A percentile compares a stretch with the other conserved stretches of the same genome.
Evolutionary conservation across 202 grass and related monocot species (phyloP).

Genomic region (Carex sylvatica): DNA sequence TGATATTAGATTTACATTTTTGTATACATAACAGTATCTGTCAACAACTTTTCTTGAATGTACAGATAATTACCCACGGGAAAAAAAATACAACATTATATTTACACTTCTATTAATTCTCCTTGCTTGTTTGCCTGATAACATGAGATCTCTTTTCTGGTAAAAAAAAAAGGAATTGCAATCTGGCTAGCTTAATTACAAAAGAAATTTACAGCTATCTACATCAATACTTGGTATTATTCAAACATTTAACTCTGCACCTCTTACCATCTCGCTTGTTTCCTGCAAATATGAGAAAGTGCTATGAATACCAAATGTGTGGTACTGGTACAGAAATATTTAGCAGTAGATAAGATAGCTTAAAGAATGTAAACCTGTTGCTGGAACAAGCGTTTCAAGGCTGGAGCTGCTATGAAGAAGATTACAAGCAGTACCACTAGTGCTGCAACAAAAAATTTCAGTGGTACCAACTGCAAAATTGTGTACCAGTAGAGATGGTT

Average conservation of each 20-base stretch:
- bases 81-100: neutral
- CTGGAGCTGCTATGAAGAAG: conserved; percentile 33
- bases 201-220: neutral
- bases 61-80: neutral
- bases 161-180: neutral
- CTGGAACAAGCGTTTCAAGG: conserved; percentile 36
- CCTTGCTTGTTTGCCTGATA: neutral
- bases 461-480: conserved; percentile 34
- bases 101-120: neutral
- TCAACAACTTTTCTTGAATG: neutral
- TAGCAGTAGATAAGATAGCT: neutral
- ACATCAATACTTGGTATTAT: neutral
- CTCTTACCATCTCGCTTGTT: neutral
- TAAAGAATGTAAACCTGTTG: conserved; percentile 40
- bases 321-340: neutral
- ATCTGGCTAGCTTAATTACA: conserved; percentile 8
- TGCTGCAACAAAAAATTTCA: conserved; percentile 52
- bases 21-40: neutral
- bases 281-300: conserved; percentile 27
- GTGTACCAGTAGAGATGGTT: conserved; percentile 24
- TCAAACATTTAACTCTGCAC: neutral
- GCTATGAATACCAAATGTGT: neutral
- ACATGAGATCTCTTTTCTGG: neutral
- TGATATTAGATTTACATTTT: neutral
- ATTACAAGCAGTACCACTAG: conserved; percentile 57